A percentile compares a stretch with the other conserved stretches of the same genome.
Conservation (phyloP, 768 basidiomycete genomes). For the Mycena floridula region DNA sequence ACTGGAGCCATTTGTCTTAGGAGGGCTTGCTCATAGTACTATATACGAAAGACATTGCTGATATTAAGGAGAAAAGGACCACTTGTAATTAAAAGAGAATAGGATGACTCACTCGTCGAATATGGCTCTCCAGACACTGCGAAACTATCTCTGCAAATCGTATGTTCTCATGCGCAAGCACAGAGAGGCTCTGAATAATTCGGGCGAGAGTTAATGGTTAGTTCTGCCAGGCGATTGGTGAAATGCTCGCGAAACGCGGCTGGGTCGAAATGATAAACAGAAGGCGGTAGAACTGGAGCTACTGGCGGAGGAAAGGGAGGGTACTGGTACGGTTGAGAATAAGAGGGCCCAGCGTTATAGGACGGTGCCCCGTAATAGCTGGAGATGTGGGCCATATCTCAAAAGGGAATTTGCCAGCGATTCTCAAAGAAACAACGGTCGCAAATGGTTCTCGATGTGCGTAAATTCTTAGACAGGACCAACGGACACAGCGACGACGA, state of each 20-base stretch:
- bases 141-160: constrained; percentile 76
- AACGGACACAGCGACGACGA: too few relatives aligned
- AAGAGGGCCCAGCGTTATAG: constrained; percentile 1
- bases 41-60: constrained; percentile 25
- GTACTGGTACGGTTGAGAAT: constrained; percentile 23
- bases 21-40: too few relatives aligned
- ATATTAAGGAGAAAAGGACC: constrained; percentile 21
- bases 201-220: constrained; percentile 92
- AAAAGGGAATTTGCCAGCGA: too few relatives aligned
- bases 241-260: constrained; percentile 78
- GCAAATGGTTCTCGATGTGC: too few relatives aligned
- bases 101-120: constrained; percentile 73
- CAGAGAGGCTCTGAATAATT: constrained; percentile 90
- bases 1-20: too few relatives aligned
- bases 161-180: constrained; percentile 84
- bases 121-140: constrained; percentile 78
- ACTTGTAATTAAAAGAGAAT: constrained; percentile 7
- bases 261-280: constrained; percentile 52
- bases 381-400: too few relatives aligned
- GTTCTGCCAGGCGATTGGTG: constrained; percentile 61
- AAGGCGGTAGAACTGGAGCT: constrained; percentile 10
- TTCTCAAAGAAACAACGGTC: too few relatives aligned
- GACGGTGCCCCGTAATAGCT: constrained; percentile 6
- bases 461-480: too few relatives aligned
- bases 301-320: constrained; percentile 34